A percentile compares a stretch with the other conserved stretches of the same genome.
Evolutionary conservation across 2,329 filamentous ascomycete species (phyloP).

Genomic region (Myriangium duriaei): DNA sequence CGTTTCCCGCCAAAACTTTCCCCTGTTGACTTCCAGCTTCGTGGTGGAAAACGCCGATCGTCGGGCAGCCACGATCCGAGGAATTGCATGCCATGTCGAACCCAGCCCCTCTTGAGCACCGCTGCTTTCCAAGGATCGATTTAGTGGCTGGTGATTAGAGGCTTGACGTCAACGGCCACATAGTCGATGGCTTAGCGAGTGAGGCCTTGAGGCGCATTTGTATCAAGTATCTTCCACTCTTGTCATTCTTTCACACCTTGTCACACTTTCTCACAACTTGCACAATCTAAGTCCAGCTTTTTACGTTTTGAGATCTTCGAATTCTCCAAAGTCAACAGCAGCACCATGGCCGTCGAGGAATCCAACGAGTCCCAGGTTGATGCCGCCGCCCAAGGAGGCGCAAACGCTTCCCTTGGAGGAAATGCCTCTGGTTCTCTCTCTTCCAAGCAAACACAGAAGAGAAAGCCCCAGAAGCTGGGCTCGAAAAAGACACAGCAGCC

Average conservation of each 20-base stretch:
- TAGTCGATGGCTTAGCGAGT: slow-evolving; percentile 6
- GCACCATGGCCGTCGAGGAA: slow-evolving; percentile 8
- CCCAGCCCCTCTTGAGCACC: neutral
- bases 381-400: slow-evolving; percentile 3
- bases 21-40: too few species aligned
- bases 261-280: slow-evolving; percentile 7
- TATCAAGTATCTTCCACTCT: slow-evolving; percentile 1
- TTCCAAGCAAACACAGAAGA: slow-evolving; percentile 16
- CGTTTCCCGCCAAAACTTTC: too few species aligned
- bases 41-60: too few species aligned
- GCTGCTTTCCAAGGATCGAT: slow-evolving; percentile 5
- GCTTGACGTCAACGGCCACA: slow-evolving; percentile 10
- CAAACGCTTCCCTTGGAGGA: slow-evolving; percentile 5
- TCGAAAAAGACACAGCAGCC: slow-evolving; percentile 32
- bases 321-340: too few species aligned
- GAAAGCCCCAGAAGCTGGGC: slow-evolving; percentile 37
- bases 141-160: slow-evolving; percentile 9
- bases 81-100: neutral
- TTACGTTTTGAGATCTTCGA: slow-evolving; percentile 1
- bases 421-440: slow-evolving; percentile 8
- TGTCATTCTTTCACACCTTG: slow-evolving; percentile 1
- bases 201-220: slow-evolving; percentile 10
- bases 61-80: neutral
- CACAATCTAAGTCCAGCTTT: slow-evolving; percentile 1
- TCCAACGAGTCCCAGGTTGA: slow-evolving; percentile 1